A percentile compares a stretch with the other conserved stretches of the same genome.
Evolutionary conservation across 2,329 filamentous ascomycete species (phyloP).

Genomic region (Aspergillus viridinutans): DNA sequence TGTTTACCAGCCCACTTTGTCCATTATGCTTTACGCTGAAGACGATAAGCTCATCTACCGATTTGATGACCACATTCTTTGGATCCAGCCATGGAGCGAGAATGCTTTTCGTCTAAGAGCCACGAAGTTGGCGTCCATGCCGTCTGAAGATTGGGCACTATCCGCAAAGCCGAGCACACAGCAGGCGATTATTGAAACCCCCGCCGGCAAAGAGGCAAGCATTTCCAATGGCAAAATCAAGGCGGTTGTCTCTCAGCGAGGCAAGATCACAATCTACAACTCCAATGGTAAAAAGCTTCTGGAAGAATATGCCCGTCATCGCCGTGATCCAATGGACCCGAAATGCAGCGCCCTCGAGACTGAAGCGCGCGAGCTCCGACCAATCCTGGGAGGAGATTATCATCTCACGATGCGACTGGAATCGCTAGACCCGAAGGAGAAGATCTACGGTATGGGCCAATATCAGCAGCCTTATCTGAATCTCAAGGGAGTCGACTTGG

Average conservation of each 20-base stretch:
- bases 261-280: conserved; percentile 50
- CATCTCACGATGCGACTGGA: conserved; percentile 58
- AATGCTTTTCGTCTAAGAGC: conserved; percentile 37
- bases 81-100: conserved; percentile 37
- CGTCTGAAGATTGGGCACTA: conserved; percentile 36
- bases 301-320: conserved; percentile 52
- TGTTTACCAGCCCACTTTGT: neutral
- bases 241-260: conserved; percentile 44
- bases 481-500: conserved; percentile 59
- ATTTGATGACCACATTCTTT: conserved; percentile 37
- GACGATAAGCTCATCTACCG: conserved; percentile 32
- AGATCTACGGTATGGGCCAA: conserved; percentile 66
- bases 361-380: conserved; percentile 56
- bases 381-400: conserved; percentile 52
- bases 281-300: conserved; percentile 42
- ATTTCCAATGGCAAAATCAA: conserved; percentile 49
- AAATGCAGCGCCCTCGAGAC: conserved; percentile 57
- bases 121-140: conserved; percentile 34
- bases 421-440: conserved; percentile 51
- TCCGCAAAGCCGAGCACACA: conserved; percentile 14
- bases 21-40: conserved; percentile 32
- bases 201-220: conserved; percentile 28
- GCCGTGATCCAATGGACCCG: conserved; percentile 51
- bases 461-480: conserved; percentile 63
- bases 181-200: conserved; percentile 14